phyloP scores from a whole-genome alignment of 2,329 filamentous ascomycete genomes.

The Sporothrix sp. region DNA sequence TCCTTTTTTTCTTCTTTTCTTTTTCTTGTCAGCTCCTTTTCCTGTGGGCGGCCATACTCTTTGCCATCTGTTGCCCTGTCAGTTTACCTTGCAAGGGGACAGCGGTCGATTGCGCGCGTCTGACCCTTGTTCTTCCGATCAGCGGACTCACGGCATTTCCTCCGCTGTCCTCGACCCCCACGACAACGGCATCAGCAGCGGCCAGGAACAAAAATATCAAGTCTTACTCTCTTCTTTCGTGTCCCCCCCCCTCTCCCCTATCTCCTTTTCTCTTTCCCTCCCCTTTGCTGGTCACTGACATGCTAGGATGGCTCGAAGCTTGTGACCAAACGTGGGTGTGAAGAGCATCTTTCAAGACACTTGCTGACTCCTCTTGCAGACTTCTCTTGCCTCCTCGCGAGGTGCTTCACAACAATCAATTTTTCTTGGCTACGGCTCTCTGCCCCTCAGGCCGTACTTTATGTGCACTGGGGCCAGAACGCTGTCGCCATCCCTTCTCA shows the following conservation, averaged over 20 bases:
- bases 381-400: not conserved
- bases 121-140: not conserved
- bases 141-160: not conserved
- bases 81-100: too few relatives aligned
- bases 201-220: too few relatives aligned
- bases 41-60: not conserved
- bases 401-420: not conserved
- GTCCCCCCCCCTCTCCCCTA: too few relatives aligned
- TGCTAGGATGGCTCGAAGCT: not conserved
- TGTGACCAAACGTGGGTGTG: not conserved
- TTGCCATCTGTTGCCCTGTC: too few relatives aligned
- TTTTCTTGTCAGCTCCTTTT: too few relatives aligned
- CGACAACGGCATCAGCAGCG: too few relatives aligned
- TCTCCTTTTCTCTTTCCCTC: not conserved
- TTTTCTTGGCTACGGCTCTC: not conserved
- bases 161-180: not conserved
- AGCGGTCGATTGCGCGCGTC: not conserved
- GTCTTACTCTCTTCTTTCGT: not conserved
- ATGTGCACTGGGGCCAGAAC: not conserved
- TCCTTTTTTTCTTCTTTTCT: not conserved
- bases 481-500: conserved; percentile 39
- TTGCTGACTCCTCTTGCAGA: not conserved
- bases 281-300: not conserved
- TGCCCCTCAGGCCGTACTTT: not conserved
- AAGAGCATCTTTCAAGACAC: not conserved